Evolutionary conservation across 192 early-diverging fungal genomes (phyloP).

Genomic region (Mortierella hygrophila): DNA sequence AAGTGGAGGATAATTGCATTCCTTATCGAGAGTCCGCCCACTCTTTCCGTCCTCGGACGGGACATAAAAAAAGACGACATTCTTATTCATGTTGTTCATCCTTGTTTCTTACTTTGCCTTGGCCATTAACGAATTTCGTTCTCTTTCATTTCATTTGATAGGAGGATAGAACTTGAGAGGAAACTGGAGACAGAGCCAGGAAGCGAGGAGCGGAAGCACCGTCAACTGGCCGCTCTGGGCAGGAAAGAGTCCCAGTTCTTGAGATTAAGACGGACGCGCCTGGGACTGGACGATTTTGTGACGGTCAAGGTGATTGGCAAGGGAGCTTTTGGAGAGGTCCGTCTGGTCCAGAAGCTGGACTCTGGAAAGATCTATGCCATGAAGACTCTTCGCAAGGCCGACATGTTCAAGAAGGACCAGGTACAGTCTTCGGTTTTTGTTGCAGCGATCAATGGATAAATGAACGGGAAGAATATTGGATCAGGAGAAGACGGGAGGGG

Average conservation of each 20-base stretch:
- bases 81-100: background rate
- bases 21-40: background rate
- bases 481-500: constrained; percentile 55
- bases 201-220: constrained; percentile 89
- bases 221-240: constrained; percentile 83
- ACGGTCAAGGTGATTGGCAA: constrained; percentile 99
- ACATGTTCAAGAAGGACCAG: constrained; percentile 99
- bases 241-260: constrained; percentile 95
- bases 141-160: constrained; percentile 19
- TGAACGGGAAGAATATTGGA: background rate
- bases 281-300: constrained; percentile 92
- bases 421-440: constrained; percentile 36
- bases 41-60: background rate
- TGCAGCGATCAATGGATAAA: background rate
- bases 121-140: background rate
- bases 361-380: constrained; percentile 99
- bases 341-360: constrained; percentile 95
- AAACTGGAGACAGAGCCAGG: constrained; percentile 79
- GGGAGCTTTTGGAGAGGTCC: constrained; percentile 99
- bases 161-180: constrained; percentile 85
- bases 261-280: constrained; percentile 88
- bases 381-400: constrained; percentile 96
- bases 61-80: background rate
- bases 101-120: background rate
- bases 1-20: background rate